Percentiles rank a stretch among this genome's conserved stretches.
These are phyloP conservation scores for Ramaria rubella DNA, from an alignment of 768 basidiomycete species.

Conservation along the genomic window DNA sequence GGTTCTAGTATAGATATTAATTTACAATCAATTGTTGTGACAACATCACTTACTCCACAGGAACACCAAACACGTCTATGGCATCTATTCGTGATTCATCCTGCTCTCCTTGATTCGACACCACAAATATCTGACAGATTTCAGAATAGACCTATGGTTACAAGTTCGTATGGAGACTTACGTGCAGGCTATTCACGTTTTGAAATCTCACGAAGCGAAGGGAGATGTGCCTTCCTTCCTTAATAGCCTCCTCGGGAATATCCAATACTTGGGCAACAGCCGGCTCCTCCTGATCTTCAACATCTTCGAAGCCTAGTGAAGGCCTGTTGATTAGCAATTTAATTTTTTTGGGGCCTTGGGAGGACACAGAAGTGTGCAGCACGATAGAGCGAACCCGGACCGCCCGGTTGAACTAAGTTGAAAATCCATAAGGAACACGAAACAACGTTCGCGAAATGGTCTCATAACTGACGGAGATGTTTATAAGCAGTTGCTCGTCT, in stretches of 20 bases:
- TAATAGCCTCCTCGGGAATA: constrained; percentile 43
- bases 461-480: constrained; percentile 47
- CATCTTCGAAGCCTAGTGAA: constrained; percentile 58
- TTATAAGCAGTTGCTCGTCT: constrained; percentile 67
- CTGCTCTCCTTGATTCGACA: constrained; percentile 54
- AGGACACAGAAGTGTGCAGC: constrained; percentile 33
- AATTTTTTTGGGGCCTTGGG: constrained; percentile 52
- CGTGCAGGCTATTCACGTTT: constrained; percentile 58
- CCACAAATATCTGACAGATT: constrained; percentile 54
- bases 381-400: constrained; percentile 58
- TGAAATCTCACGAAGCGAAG: constrained; percentile 68
- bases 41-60: constrained; percentile 45
- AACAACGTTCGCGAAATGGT: not conserved
- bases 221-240: constrained; percentile 40
- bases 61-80: constrained; percentile 56
- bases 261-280: constrained; percentile 52
- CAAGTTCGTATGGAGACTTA: constrained; percentile 26
- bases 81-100: constrained; percentile 64
- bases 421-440: not conserved
- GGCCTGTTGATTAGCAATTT: constrained; percentile 59
- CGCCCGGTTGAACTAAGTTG: constrained; percentile 55
- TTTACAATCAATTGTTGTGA: constrained; percentile 5
- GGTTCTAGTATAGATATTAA: constrained; percentile 19
- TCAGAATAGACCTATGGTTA: not conserved
- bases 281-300: constrained; percentile 44